Evolutionary conservation across 306 rosid species (phyloP), one percentile per base, ranked within the genome.

Genomic region (Castanea sativa): DNA sequence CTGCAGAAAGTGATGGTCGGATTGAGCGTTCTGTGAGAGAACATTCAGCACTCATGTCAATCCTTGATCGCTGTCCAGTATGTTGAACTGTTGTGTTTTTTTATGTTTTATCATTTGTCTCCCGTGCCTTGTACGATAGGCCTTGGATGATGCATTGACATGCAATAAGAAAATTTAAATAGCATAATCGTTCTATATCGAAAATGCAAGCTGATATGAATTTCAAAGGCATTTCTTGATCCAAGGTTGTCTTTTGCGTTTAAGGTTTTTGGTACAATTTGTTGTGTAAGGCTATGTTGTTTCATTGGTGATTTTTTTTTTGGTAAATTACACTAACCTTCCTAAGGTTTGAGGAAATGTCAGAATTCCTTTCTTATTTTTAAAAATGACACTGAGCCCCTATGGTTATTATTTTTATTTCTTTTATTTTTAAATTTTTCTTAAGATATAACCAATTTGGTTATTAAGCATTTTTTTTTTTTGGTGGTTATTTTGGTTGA

Each of bases 21-120:
- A 93, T 95, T 65, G 99, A 93, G 85, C 99, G 93, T 68, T 87
- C 98, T 11, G 90, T 93, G 79, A 91, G 91, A 85, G 99, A 95
- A 73, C 93, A 95, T 67, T 55, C 87, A 69, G 86, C 96, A 43
- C 87, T 95, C 76, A 89, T 95, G 97, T 78, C 98, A 41, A 91
- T 95, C 78, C 97, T 95, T 75, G 97, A 93, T 85, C 88, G 91
- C 45, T 94, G 87, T 35, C 99, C 99, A 64, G 99, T 93, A 93
- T 78, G 67, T 77, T 64, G 49, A 59, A n/a, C 63, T 69, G 32
- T 52, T 80, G 75, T 8, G 70, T 15, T 32, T 72, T 7, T 33
- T 61, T 76, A 35, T 43, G 61, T n/a, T 57, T 27, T 52, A 11
- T 2, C 16, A 20, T 52, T 27, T 33, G 56, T 33, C 72, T 67